A percentile compares a stretch with the other conserved stretches of the same genome.
These are phyloP conservation scores for Capniomyces stellatus DNA, from an alignment of 371 early-diverging fungal species.

Conservation along the genomic window DNA sequence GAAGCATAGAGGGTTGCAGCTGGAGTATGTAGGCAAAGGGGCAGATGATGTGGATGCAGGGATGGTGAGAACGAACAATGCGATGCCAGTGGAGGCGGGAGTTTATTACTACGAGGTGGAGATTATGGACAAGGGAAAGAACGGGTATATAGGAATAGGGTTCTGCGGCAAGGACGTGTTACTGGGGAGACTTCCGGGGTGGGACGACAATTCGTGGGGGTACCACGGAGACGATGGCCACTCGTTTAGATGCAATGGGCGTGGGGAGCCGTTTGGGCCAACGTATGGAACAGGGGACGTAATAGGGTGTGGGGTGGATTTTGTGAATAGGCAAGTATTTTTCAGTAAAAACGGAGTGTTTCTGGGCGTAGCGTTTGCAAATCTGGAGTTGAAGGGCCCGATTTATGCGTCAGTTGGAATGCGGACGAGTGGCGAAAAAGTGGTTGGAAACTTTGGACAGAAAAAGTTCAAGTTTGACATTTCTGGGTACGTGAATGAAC, in stretches of 20 bases:
- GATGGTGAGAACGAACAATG: conserved; percentile 55
- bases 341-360: conserved; percentile 83
- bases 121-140: conserved; percentile 69
- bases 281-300: conserved; percentile 76
- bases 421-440: conserved; percentile 67
- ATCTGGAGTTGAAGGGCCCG: conserved; percentile 7
- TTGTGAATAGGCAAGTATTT: conserved; percentile 48
- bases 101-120: conserved; percentile 80
- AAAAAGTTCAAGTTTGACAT: conserved; percentile 72
- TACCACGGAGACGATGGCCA: conserved; percentile 90
- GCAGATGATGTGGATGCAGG: conserved; percentile 63
- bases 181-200: conserved; percentile 62
- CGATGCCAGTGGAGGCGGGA: conserved; percentile 73
- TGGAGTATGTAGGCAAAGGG: conserved; percentile 43
- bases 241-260: conserved; percentile 55
- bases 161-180: conserved; percentile 36
- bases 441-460: conserved; percentile 83
- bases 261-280: conserved; percentile 75
- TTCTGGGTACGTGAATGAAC: conserved; percentile 43
- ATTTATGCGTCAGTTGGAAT: conserved; percentile 78
- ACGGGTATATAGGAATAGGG: conserved; percentile 87
- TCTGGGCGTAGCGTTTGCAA: conserved; percentile 37
- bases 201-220: conserved; percentile 65
- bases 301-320: conserved; percentile 83
- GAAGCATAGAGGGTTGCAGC: conserved; percentile 6